Evolutionary conservation across 2,329 filamentous ascomycete species (phyloP), one percentile per base, ranked within the genome.

Genomic region (Penicillium sp.): DNA sequence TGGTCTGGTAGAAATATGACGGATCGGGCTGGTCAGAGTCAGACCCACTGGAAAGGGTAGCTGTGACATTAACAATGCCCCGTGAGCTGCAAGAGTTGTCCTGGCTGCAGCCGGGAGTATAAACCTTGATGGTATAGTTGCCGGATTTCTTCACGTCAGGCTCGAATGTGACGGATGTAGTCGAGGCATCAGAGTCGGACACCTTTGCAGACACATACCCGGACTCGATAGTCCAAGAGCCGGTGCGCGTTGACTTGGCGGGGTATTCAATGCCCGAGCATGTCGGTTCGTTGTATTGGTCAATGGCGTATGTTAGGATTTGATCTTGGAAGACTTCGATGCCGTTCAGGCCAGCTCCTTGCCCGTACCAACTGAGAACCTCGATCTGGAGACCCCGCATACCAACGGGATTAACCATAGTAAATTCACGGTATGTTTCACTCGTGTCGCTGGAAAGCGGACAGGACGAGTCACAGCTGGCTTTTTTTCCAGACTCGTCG

Each of bases 341-440:
- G 4, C 92, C 91, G 65, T 89, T 82, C 52, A 99, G 77, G 37
- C 94, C 94, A 65, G 86, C 95, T 51, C 93, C 94, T 51, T 75
- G 76, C 35, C 94, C 94, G 72, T 95, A 97, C 83, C 88, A 97
- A 16, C 84, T 89, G 3, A 87, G 89, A 56, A 99, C 87, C 66
- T 96, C 89, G 51, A 99, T 82, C 58, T 87, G 85, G 72, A 99
- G 94, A 34, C 81, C 82, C 68, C 88, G 87, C 91, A 97, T 97
- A 50, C 90, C 91, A 59, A 99, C 86, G 7, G 75, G 74, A 68
- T 94, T 96, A 63, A 96, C 89, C 65, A 99, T 96, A 62, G 85
- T 82, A 69, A 97, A 99, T 66, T 99, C 94, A 72, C 97, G 92
- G 63, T 84, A 95, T 48, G 80, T 73, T 47, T 86, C 72, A 6